Evolutionary conservation across 352 stramenopile genomes (phyloP), one percentile per base, ranked within the genome.

Genomic region (Phytophthora sansomeana): DNA sequence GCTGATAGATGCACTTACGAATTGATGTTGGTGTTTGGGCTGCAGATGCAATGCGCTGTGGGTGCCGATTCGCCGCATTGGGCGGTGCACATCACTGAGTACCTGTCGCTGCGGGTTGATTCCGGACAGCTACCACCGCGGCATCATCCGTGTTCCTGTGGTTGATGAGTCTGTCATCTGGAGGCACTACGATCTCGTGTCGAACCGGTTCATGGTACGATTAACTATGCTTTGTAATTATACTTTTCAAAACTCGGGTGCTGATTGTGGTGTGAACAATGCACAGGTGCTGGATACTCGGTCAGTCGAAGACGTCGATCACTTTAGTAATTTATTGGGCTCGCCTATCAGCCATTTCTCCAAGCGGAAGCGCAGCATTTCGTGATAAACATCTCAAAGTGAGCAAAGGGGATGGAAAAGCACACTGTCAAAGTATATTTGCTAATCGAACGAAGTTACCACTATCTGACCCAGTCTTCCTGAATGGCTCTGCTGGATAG

Each of bases 141-240:
- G 84, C 43, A 90, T 70, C 36, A 83, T 90, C 35, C 81, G 81
- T 3, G 73, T 93, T 16, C 74, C 81, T 2, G 66, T 93, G 7
- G 85, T 93, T 10, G 85, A 93, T 38, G 85, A 93, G 41, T 81
- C 80, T 1, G 68, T 92, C 8, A 84, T 93, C 46, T 93, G 85
- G 85, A 80, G 81, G 28, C 79, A 90, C 58, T 93, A 93, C 49
- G 81, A 80, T 24, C 57, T 74, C 21, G 74, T 91, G 14, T 90
- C 78, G 10, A 77, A 83, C 24, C 72, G 85, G 14, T 92, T 93
- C 35, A 92, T 93, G 85, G 85, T 93, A 44, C 47, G 63, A 5
- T 43, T 9, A 9, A 43, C 14, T 21, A 24, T 24, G 13, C 5
- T 24, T 43, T 1, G 4, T 2, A 3, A 16, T 43, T 3, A 43